Percentiles rank a stretch among this genome's conserved stretches.
Evolutionary conservation across 257 asterid genomes (phyloP).

Genomic region (Rauvolfia tetraphylla): DNA sequence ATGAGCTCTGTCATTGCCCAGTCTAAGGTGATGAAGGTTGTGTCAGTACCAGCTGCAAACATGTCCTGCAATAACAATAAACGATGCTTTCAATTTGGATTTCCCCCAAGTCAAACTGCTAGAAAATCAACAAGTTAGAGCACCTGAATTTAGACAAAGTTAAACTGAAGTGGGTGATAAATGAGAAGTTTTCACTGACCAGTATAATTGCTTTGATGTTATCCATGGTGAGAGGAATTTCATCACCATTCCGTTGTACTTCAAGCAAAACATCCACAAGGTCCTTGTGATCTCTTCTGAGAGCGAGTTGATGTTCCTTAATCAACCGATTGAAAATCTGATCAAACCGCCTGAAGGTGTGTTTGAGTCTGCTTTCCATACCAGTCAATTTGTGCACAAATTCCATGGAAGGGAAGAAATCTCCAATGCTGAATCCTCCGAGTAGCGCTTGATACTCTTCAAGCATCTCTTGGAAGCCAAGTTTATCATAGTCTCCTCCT

Average conservation of each 20-base stretch:
- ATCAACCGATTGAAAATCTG: slow-evolving; percentile 36
- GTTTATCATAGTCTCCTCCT: slow-evolving; percentile 40
- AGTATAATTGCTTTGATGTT: slow-evolving; percentile 59
- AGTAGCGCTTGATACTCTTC: slow-evolving; percentile 44
- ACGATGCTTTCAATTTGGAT: no score
- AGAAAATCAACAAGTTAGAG: no score
- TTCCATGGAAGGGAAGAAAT: slow-evolving; percentile 57
- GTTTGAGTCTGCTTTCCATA: slow-evolving; percentile 31
- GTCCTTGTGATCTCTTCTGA: slow-evolving; percentile 29
- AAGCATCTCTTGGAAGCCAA: slow-evolving; percentile 45
- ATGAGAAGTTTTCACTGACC: slow-evolving; percentile 40
- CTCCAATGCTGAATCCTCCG: slow-evolving; percentile 54
- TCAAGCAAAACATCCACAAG: slow-evolving; percentile 55
- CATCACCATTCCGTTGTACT: slow-evolving; percentile 25
- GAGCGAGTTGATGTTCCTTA: slow-evolving; percentile 26
- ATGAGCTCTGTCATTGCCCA: slow-evolving; percentile 67
- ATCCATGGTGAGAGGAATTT: slow-evolving; percentile 50
- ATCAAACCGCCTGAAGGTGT: slow-evolving; percentile 39
- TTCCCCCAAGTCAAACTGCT: no score
- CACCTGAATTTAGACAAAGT: no score
- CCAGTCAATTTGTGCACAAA: slow-evolving; percentile 46
- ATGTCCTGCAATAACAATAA: slow-evolving; percentile 42
- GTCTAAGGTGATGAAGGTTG: slow-evolving; percentile 47
- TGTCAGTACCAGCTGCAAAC: slow-evolving; percentile 75
- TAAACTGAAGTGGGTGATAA: no score